Percentiles rank a stretch among this genome's conserved stretches.
phyloP scores from a whole-genome alignment of 495 filamentous ascomycete genomes.

The Cercophora samala region DNA sequence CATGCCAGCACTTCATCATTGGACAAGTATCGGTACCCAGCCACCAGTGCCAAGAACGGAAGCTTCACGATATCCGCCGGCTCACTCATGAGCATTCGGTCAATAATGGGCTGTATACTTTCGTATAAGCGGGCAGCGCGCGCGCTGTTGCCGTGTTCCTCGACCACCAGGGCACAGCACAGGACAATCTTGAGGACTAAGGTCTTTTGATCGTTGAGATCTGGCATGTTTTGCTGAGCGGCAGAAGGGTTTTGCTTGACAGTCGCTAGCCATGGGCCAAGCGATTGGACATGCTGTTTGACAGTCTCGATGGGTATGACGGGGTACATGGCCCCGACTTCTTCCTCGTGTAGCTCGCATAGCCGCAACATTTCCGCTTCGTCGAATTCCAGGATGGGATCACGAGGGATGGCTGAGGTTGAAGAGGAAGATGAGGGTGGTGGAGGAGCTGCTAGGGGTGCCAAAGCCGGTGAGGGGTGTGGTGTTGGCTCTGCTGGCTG shows the following conservation, averaged over 20 bases:
- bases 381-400: conserved; percentile 72
- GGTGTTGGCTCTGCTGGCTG: conserved; percentile 51
- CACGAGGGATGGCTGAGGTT: conserved; percentile 44
- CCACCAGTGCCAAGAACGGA: conserved; percentile 69
- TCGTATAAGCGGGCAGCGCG: conserved; percentile 67
- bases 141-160: conserved; percentile 72
- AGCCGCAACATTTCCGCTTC: conserved; percentile 70
- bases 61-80: conserved; percentile 64
- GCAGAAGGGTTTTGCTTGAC: conserved; percentile 32
- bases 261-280: conserved; percentile 67
- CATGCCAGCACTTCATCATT: conserved; percentile 80
- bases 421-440: background rate
- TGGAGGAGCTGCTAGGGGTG: conserved; percentile 23
- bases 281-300: conserved; percentile 57
- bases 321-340: conserved; percentile 84
- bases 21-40: conserved; percentile 79
- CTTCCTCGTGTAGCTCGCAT: conserved; percentile 72
- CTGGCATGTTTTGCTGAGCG: conserved; percentile 29
- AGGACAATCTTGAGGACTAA: conserved; percentile 74
- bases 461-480: conserved; percentile 43
- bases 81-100: conserved; percentile 64
- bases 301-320: conserved; percentile 67
- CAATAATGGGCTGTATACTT: conserved; percentile 63
- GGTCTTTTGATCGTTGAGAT: conserved; percentile 66
- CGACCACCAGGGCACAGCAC: conserved; percentile 67